Evolutionary conservation across 306 rosid species (phyloP).

Genomic region (Trichosanthes cucumerina): DNA sequence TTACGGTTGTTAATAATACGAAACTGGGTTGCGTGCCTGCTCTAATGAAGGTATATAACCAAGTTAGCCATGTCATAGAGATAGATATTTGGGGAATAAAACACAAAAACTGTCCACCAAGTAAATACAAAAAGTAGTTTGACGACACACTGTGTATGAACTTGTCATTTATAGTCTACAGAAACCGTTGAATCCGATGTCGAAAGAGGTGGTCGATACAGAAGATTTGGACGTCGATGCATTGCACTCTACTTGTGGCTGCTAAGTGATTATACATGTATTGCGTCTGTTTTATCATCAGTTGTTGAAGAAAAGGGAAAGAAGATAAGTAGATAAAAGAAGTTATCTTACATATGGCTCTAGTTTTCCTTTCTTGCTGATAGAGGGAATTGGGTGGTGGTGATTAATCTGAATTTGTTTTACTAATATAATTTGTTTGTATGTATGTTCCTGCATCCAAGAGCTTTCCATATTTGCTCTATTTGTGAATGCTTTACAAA

Average conservation of each 20-base stretch:
- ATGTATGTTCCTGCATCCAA: neutral
- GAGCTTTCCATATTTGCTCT: neutral
- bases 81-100: conserved; percentile 4
- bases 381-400: neutral
- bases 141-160: neutral
- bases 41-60: neutral
- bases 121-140: neutral
- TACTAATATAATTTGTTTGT: neutral
- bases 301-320: neutral
- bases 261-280: neutral
- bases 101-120: neutral
- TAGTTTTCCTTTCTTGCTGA: neutral
- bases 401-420: neutral
- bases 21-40: neutral
- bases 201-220: neutral
- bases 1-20: conserved; percentile 1
- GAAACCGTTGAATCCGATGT: neutral
- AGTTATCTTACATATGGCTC: neutral
- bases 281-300: conserved; percentile 2
- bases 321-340: neutral
- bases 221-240: neutral
- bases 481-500: neutral
- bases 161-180: neutral
- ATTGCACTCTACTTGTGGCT: neutral
- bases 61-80: neutral